Conservation (phyloP, 2,329 filamentous ascomycete genomes). For the Fusarium longipes region DNA sequence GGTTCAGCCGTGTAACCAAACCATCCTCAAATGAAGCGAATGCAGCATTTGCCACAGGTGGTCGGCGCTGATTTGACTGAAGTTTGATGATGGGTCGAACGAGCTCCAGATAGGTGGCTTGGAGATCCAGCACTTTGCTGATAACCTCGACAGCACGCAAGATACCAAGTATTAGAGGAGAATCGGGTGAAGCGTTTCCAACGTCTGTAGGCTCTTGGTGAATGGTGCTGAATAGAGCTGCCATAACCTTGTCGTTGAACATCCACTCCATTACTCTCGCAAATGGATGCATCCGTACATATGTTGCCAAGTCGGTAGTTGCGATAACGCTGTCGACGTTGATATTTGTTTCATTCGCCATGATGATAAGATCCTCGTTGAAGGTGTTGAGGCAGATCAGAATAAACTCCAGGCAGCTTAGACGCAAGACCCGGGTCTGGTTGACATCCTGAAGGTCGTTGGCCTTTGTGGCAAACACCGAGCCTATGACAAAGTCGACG, state of each 20-base stretch:
- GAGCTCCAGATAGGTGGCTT: constrained; percentile 91
- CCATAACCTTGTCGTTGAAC: constrained; percentile 90
- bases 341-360: constrained; percentile 82
- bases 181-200: constrained; percentile 77
- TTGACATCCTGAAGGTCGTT: constrained; percentile 73
- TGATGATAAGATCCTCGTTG: constrained; percentile 91
- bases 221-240: constrained; percentile 79
- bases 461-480: constrained; percentile 76
- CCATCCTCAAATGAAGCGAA: constrained; percentile 94
- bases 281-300: constrained; percentile 91
- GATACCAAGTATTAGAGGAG: constrained; percentile 83
- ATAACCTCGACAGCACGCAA: constrained; percentile 86
- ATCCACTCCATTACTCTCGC: constrained; percentile 97
- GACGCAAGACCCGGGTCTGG: constrained; percentile 78
- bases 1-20: constrained; percentile 79
- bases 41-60: constrained; percentile 73
- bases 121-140: constrained; percentile 83
- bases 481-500: constrained; percentile 87
- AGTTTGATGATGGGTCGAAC: constrained; percentile 81
- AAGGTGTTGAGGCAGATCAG: constrained; percentile 83
- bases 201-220: constrained; percentile 81
- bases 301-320: constrained; percentile 79
- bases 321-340: constrained; percentile 79
- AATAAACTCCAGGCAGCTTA: constrained; percentile 87
- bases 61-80: constrained; percentile 68